Evolutionary conservation across 192 early-diverging fungal genomes (phyloP), one percentile per base, ranked within the genome.

Genomic region (Coemansia sp.): DNA sequence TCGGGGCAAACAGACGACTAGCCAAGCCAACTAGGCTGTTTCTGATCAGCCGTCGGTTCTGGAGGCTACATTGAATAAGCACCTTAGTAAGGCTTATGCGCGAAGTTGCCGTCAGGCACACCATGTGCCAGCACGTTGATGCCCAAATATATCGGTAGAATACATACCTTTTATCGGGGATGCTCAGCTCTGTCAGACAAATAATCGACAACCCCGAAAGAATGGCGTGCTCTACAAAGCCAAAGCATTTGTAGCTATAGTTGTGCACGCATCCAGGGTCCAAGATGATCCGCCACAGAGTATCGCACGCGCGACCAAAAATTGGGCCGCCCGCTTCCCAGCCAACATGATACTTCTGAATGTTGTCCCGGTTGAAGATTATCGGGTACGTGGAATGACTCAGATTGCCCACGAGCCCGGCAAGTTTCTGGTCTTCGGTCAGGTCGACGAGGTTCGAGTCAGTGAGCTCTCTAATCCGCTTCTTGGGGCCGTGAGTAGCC

Each of bases 241-340:
- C 31, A 32, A 30, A 8, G 39, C 56, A 63, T 17, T 43, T 60
- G n/a, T 53, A 46, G 43, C 48, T 46, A 12, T 48, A 55, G 23
- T 28, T 29, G 12, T 31, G 36, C 2, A 64, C 22, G 4, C 15
- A 28, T 1, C n/a, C 15, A 0, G 15, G 8, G 2, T 49, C 49
- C 5, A 62, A 25, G 5, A 63, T 29, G 9, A 75, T 51, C 5
- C 44, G n/a, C 53, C 56, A 67, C 34, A 75, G n/a, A 6, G 54
- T 52, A 2, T 64, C 55, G 58, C 72, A 75, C 12, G 39, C 17
- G 8, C 35, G 30, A 1, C 72, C 65, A 57, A 68, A 61, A 5
- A 75, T 35, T 1, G 61, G 53, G 0, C 65, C 72, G 5, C 72
- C 72, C 27, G 61, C 48, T 19, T 50, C 43, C 72, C 65, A 75